Conservation (phyloP, 2,329 filamentous ascomycete species). For the Didymosphaeria variabile region DNA sequence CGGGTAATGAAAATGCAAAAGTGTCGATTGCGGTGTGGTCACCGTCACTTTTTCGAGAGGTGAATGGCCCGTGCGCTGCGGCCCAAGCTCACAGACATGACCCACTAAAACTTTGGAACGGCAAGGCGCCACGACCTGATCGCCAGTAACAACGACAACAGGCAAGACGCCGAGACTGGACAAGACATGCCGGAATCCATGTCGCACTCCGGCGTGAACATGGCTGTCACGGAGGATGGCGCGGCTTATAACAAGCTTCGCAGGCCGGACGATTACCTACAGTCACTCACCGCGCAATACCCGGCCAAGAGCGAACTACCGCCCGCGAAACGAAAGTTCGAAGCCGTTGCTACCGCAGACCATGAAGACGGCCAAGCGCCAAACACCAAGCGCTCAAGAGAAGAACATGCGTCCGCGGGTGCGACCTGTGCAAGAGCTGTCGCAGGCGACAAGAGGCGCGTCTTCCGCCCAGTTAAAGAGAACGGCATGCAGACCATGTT, state of each 20-base stretch:
- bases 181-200: slow-evolving; percentile 19
- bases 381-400: slow-evolving; percentile 29
- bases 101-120: slow-evolving; percentile 15
- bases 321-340: slow-evolving; percentile 34
- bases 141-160: neutral
- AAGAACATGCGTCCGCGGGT: slow-evolving; percentile 8
- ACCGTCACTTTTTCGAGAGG: too few species aligned
- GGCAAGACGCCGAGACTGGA: neutral
- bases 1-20: too few species aligned
- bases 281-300: slow-evolving; percentile 20
- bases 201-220: slow-evolving; percentile 36
- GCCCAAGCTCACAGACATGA: neutral
- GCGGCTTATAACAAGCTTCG: slow-evolving; percentile 49
- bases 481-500: slow-evolving; percentile 42
- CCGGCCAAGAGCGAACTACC: slow-evolving; percentile 18
- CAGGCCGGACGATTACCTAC: slow-evolving; percentile 42
- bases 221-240: slow-evolving; percentile 45
- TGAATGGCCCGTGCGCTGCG: too few species aligned
- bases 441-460: slow-evolving; percentile 16
- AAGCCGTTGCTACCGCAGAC: slow-evolving; percentile 19
- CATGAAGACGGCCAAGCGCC: slow-evolving; percentile 3
- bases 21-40: too few species aligned
- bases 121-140: slow-evolving; percentile 1
- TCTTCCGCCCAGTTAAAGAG: slow-evolving; percentile 22
- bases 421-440: neutral